These are phyloP conservation scores for Verticillium isaacii DNA, from an alignment of 2,329 filamentous ascomycete genomes.

Conservation along the genomic window DNA sequence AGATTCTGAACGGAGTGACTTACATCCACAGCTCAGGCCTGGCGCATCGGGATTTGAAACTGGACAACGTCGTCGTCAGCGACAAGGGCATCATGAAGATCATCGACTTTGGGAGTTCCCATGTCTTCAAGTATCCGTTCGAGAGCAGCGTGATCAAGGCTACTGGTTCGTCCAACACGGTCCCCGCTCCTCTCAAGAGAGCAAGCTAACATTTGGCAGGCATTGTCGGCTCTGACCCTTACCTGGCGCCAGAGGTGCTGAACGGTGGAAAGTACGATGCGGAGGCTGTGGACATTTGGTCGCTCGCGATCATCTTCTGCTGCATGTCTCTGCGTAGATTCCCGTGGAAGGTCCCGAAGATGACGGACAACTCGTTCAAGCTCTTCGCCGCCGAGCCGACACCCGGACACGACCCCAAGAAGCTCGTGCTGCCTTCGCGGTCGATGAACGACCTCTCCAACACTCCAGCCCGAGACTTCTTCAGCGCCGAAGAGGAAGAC, in stretches of 20 bases:
- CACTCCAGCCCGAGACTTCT: slow-evolving; percentile 32
- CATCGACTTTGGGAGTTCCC: slow-evolving; percentile 96
- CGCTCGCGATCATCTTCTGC: slow-evolving; percentile 95
- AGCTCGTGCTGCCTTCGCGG: slow-evolving; percentile 40
- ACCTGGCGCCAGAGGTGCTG: slow-evolving; percentile 94
- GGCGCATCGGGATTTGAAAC: slow-evolving; percentile 89
- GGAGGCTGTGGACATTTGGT: slow-evolving; percentile 94
- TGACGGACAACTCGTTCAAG: slow-evolving; percentile 91
- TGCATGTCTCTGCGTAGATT: slow-evolving; percentile 96
- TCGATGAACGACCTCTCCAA: slow-evolving; percentile 39
- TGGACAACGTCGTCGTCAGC: slow-evolving; percentile 97
- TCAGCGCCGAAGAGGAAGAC: slow-evolving; percentile 26
- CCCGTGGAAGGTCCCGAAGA: slow-evolving; percentile 91
- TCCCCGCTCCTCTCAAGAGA: background rate
- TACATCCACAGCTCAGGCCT: slow-evolving; percentile 94
- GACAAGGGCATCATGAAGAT: slow-evolving; percentile 98
- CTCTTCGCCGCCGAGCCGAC: slow-evolving; percentile 85
- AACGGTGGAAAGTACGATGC: slow-evolving; percentile 91
- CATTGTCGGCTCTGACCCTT: slow-evolving; percentile 82
- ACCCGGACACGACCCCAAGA: slow-evolving; percentile 60
- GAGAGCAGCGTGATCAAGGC: slow-evolving; percentile 82
- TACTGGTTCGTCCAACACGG: slow-evolving; percentile 54
- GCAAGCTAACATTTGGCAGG: slow-evolving; percentile 29
- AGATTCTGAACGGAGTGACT: slow-evolving; percentile 90
- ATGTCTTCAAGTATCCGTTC: slow-evolving; percentile 96